Percentiles rank a stretch among this genome's conserved stretches.
Evolutionary conservation across 305 asterid species (phyloP).

Genomic region (Solanum chacoense): DNA sequence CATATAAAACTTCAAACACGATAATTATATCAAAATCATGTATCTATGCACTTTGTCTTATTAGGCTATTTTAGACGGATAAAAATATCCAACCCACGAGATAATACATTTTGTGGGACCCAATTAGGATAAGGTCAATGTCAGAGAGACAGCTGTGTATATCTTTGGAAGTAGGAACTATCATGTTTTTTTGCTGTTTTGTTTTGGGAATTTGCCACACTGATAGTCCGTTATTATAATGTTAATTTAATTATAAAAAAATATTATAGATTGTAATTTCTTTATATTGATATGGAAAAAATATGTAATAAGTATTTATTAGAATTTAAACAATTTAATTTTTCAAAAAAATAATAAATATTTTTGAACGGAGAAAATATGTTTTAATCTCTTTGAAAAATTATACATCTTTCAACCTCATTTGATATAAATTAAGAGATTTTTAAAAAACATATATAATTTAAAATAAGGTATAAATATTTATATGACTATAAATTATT

Average conservation of each 20-base stretch:
- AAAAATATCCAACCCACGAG: background rate
- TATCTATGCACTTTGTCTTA: background rate
- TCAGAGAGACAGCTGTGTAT: background rate
- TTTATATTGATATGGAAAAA: background rate
- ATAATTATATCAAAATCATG: background rate
- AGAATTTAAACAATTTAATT: background rate
- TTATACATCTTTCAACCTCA: background rate
- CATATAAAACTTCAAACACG: background rate
- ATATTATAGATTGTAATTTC: background rate
- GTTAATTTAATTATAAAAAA: no score
- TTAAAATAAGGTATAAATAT: background rate
- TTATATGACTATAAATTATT: background rate
- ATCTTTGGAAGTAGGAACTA: background rate
- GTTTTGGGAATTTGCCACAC: background rate
- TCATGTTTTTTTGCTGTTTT: background rate
- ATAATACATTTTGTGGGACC: background rate
- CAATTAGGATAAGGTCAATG: background rate
- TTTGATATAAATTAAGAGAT: no score
- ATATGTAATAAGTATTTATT: background rate
- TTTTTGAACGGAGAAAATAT: background rate
- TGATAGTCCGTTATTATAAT: background rate
- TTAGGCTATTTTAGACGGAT: background rate
- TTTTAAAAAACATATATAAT: background rate
- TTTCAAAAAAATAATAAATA: background rate
- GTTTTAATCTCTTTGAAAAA: background rate